Percentiles rank a stretch among this genome's conserved stretches.
These are phyloP conservation scores for Astraeus odoratus DNA, from an alignment of 768 basidiomycete genomes.

Conservation along the genomic window DNA sequence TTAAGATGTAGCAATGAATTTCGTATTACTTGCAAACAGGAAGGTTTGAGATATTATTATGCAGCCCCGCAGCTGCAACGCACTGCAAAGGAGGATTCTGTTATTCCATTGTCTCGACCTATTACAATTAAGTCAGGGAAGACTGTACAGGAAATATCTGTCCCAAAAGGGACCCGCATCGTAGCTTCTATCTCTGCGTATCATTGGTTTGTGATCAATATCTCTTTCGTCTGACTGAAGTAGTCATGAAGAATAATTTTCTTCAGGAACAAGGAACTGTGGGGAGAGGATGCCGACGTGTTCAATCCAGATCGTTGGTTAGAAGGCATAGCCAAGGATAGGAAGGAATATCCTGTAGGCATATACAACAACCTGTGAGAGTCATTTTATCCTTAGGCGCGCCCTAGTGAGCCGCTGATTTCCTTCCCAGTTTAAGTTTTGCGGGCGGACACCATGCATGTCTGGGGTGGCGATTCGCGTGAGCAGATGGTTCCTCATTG, in stretches of 20 bases:
- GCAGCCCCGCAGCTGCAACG: constrained; percentile 49
- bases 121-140: constrained; percentile 41
- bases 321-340: constrained; percentile 11
- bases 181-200: constrained; percentile 49
- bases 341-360: constrained; percentile 22
- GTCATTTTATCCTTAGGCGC: neutral
- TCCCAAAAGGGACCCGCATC: constrained; percentile 48
- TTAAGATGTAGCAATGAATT: too few relatives aligned
- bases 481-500: neutral
- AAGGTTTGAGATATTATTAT: constrained; percentile 42
- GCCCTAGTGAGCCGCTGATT: neutral
- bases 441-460: constrained; percentile 17
- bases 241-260: neutral
- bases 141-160: constrained; percentile 34
- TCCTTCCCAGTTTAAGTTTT: constrained; percentile 21
- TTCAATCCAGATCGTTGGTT: constrained; percentile 28
- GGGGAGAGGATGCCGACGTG: constrained; percentile 26
- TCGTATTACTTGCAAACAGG: too few relatives aligned
- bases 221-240: neutral
- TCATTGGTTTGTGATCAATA: too few relatives aligned
- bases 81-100: constrained; percentile 43
- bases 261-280: constrained; percentile 23
- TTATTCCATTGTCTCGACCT: constrained; percentile 52
- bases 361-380: constrained; percentile 25
- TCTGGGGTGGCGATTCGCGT: constrained; percentile 31